phyloP scores from a whole-genome alignment of 2,329 filamentous ascomycete genomes.

The Aspergillus udagawae region DNA sequence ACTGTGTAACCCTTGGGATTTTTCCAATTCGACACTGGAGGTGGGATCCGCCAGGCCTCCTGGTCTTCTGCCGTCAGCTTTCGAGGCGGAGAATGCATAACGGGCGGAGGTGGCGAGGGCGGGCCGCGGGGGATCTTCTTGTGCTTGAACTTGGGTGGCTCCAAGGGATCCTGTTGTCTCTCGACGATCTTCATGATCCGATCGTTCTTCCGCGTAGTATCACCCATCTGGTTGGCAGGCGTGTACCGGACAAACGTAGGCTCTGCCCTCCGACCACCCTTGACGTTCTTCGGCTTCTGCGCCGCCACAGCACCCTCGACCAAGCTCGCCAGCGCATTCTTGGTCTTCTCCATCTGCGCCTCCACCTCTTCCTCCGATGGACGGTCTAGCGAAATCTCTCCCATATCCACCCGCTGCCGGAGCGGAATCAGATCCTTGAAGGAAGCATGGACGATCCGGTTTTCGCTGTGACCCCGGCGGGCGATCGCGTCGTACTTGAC shows the following conservation, averaged over 20 bases:
- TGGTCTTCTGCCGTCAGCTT: slow-evolving; percentile 97
- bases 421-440: slow-evolving; percentile 97
- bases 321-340: slow-evolving; percentile 75
- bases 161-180: slow-evolving; percentile 88
- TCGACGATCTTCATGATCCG: slow-evolving; percentile 99
- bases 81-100: slow-evolving; percentile 90
- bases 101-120: slow-evolving; percentile 84
- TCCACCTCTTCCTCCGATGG: slow-evolving; percentile 81
- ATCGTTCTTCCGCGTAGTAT: slow-evolving; percentile 78
- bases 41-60: slow-evolving; percentile 89
- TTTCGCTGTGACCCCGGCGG: slow-evolving; percentile 77
- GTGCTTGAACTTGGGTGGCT: slow-evolving; percentile 97
- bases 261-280: slow-evolving; percentile 72
- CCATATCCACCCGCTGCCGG: slow-evolving; percentile 85
- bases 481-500: slow-evolving; percentile 97
- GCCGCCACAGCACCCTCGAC: slow-evolving; percentile 82
- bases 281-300: slow-evolving; percentile 94
- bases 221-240: slow-evolving; percentile 94
- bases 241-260: slow-evolving; percentile 95
- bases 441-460: slow-evolving; percentile 83
- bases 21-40: slow-evolving; percentile 97
- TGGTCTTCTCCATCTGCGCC: slow-evolving; percentile 81
- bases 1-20: slow-evolving; percentile 98
- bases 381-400: slow-evolving; percentile 80
- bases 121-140: slow-evolving; percentile 96